A percentile compares a stretch with the other conserved stretches of the same genome.
Conservation (phyloP, 768 basidiomycete genomes). For the Lactarius sanguifluus region DNA sequence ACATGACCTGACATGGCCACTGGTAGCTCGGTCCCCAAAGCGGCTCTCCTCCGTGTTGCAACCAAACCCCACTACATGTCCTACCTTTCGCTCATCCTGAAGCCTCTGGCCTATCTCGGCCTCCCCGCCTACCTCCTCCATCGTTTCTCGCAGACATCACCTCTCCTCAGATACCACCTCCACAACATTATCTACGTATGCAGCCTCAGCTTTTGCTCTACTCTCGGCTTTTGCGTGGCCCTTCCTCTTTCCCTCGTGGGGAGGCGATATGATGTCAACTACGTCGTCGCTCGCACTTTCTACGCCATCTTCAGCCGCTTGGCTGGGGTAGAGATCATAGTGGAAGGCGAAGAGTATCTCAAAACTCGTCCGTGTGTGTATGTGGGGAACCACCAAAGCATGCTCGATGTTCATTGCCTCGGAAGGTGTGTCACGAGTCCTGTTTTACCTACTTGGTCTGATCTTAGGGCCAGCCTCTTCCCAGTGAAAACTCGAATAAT, state of each 20-base stretch:
- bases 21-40: slow-evolving; percentile 25
- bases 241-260: slow-evolving; percentile 66
- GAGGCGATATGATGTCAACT: slow-evolving; percentile 76
- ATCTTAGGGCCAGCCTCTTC: slow-evolving; percentile 48
- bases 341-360: slow-evolving; percentile 88
- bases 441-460: slow-evolving; percentile 7
- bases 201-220: slow-evolving; percentile 63
- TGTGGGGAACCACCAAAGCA: slow-evolving; percentile 91
- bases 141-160: slow-evolving; percentile 54
- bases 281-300: slow-evolving; percentile 80
- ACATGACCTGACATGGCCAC: slow-evolving; percentile 21
- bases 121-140: slow-evolving; percentile 68
- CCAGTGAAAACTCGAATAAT: slow-evolving; percentile 83
- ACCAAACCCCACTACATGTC: slow-evolving; percentile 49
- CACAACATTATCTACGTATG: slow-evolving; percentile 71
- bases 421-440: slow-evolving; percentile 58
- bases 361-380: slow-evolving; percentile 68
- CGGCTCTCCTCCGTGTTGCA: slow-evolving; percentile 8
- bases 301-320: slow-evolving; percentile 63
- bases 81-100: slow-evolving; percentile 57
- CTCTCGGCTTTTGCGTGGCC: slow-evolving; percentile 67
- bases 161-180: slow-evolving; percentile 67
- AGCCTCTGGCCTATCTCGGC: slow-evolving; percentile 74
- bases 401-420: slow-evolving; percentile 82
- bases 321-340: slow-evolving; percentile 65